Evolutionary conservation across 495 filamentous ascomycete species (phyloP), one percentile per base, ranked within the genome.

Genomic region (Trichoderma virens): DNA sequence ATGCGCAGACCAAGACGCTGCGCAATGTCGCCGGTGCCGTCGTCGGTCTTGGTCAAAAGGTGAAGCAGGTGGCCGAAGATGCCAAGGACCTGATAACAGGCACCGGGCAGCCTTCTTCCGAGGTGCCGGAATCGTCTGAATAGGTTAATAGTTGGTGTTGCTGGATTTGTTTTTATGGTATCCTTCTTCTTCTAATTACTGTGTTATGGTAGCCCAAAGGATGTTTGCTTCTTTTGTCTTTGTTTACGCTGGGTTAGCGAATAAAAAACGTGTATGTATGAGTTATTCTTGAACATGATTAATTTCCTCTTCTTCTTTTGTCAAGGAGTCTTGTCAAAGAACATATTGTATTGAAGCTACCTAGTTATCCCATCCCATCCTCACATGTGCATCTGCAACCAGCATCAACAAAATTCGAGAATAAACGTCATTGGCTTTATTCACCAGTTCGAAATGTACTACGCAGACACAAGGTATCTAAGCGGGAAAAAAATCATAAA

Each of bases 1-100:
- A 70, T 20, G 38, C 51, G 25, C 51, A 65, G 63, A 11, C 30
- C 63, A 60, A 60, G 63, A 64, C 43, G n/a, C 54, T 65, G 4
- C 31, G 38, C 23, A 65, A 65, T 18, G 35, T 65, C 25, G 18
- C 30, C 5, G 63, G 63, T 5, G 51, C 63, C 34, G 51, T 65
- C 54, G 63, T 65, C 32, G 56, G 54, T 13, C 8, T 39, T 13
- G 38, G 35, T 5, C 61, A 62, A 45, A 62, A 39, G 61, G 34
- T 43, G 27, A 11, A 27, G 61, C 61, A 62, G 61, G 20, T 34
- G 4, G 59, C 59, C 18, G 30, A 61, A 18, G 51, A 30, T 0
- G 51, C 51, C 7, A 56, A 27, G 25, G 51, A 56, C 3, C 5
- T 30, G 27, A 6, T 56, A 28, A 56, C 51, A 6, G 51, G 51